Conservation (phyloP, 768 basidiomycete species). For the Chalciporus chontae region DNA sequence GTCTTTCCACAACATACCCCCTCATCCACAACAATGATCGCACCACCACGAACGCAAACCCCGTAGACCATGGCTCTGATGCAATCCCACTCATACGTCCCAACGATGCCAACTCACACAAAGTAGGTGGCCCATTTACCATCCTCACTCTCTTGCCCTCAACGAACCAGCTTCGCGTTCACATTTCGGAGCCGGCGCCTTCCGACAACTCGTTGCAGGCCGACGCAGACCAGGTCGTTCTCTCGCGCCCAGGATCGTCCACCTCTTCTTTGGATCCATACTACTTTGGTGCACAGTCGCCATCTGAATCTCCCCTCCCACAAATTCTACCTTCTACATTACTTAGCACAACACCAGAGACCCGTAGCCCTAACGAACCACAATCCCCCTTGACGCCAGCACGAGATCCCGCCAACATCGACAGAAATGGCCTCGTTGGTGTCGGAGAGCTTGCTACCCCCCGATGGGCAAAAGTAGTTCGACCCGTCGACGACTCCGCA, state of each 20-base stretch:
- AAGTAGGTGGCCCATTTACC: slow-evolving; percentile 7
- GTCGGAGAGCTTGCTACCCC: slow-evolving; percentile 98
- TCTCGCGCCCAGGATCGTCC: slow-evolving; percentile 68
- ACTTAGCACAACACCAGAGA: slow-evolving; percentile 61
- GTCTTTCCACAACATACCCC: slow-evolving; percentile 36
- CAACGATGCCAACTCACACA: slow-evolving; percentile 3
- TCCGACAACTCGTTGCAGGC: slow-evolving; percentile 28
- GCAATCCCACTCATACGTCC: slow-evolving; percentile 34
- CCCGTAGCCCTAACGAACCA: slow-evolving; percentile 46
- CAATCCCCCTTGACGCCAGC: slow-evolving; percentile 69
- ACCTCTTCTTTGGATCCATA: slow-evolving; percentile 86
- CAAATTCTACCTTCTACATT: slow-evolving; percentile 35
- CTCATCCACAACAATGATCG: slow-evolving; percentile 37
- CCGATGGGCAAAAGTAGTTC: slow-evolving; percentile 69
- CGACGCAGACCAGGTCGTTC: slow-evolving; percentile 42
- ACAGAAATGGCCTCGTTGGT: slow-evolving; percentile 85
- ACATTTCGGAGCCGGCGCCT: slow-evolving; percentile 42
- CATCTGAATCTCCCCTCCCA: slow-evolving; percentile 62
- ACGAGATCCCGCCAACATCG: slow-evolving; percentile 74
- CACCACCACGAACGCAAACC: slow-evolving; percentile 43
- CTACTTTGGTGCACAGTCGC: slow-evolving; percentile 74
- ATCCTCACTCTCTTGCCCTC: slow-evolving; percentile 1
- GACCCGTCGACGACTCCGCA: slow-evolving; percentile 34
- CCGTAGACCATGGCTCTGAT: slow-evolving; percentile 47
- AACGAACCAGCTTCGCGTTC: slow-evolving; percentile 41